A percentile compares a stretch with the other conserved stretches of the same genome.
These are phyloP conservation scores for Marchantia paleacea DNA, from an alignment of 225 moss, liverwort and hornwort genomes.

Conservation along the genomic window DNA sequence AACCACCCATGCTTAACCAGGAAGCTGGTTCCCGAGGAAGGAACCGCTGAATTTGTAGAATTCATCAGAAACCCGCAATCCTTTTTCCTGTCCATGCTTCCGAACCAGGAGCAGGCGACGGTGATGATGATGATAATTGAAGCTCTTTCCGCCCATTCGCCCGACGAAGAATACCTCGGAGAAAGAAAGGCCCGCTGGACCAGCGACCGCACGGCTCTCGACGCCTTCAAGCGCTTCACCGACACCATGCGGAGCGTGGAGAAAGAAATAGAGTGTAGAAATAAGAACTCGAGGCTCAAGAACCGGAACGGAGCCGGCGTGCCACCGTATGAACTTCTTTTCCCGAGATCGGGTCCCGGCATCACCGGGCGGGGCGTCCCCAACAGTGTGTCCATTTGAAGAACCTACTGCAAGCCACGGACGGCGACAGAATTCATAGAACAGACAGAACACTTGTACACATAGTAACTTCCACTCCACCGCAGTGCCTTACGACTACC, in stretches of 20 bases:
- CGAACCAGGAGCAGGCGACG: constrained; percentile 60
- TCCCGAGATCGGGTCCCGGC: constrained; percentile 60
- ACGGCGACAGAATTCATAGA: neutral
- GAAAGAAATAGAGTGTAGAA: constrained; percentile 51
- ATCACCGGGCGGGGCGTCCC: constrained; percentile 63
- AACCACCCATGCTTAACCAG: constrained; percentile 62
- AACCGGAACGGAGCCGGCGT: constrained; percentile 61
- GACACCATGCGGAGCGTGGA: constrained; percentile 51
- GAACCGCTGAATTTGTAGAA: constrained; percentile 42
- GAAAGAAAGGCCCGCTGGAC: constrained; percentile 58
- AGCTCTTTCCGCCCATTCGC: constrained; percentile 61
- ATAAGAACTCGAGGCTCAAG: constrained; percentile 46
- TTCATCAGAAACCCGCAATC: constrained; percentile 50
- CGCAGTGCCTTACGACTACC: neutral
- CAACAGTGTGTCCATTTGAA: constrained; percentile 68
- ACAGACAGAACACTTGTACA: neutral
- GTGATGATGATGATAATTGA: constrained; percentile 66
- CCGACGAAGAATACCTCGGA: constrained; percentile 56
- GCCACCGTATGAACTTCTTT: constrained; percentile 60
- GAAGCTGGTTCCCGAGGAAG: constrained; percentile 48
- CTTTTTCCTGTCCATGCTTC: constrained; percentile 52
- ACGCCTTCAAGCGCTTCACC: constrained; percentile 47
- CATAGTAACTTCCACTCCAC: neutral
- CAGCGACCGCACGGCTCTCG: constrained; percentile 43
- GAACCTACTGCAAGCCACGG: neutral